Evolutionary conservation across 1,284 basidiomycete genomes (phyloP).

Genomic region (Ceratobasidium sp.): DNA sequence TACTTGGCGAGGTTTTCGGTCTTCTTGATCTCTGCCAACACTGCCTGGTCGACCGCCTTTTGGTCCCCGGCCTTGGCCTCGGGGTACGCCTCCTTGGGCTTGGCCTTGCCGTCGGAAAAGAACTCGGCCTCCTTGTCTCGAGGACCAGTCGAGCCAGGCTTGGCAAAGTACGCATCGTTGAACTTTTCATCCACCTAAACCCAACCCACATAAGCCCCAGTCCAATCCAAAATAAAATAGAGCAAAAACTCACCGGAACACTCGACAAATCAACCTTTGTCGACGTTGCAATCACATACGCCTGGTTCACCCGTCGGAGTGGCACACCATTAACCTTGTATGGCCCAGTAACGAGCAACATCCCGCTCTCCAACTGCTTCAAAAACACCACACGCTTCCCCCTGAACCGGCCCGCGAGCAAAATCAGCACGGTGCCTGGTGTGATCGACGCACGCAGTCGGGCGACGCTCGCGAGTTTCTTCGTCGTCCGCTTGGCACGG

Average conservation of each 20-base stretch:
- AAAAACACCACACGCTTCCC: slow-evolving; percentile 99
- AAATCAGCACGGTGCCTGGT: slow-evolving; percentile 95
- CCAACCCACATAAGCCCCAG: slow-evolving; percentile 7
- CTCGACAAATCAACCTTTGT: slow-evolving; percentile 90
- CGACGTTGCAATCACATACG: slow-evolving; percentile 98
- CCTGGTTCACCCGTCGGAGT: slow-evolving; percentile 97
- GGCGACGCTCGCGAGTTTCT: slow-evolving; percentile 84
- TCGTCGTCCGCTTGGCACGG: slow-evolving; percentile 84
- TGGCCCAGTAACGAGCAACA: slow-evolving; percentile 96
- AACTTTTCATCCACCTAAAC: slow-evolving; percentile 86
- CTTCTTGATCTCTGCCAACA: slow-evolving; percentile 92
- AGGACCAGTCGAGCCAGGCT: slow-evolving; percentile 75
- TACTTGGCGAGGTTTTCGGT: slow-evolving; percentile 94
- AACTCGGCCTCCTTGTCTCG: slow-evolving; percentile 93
- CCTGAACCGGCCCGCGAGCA: slow-evolving; percentile 97
- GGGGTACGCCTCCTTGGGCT: slow-evolving; percentile 90
- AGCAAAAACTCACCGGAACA: slow-evolving; percentile 69
- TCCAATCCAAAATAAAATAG: slow-evolving; percentile 27
- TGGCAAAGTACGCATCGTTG: slow-evolving; percentile 96
- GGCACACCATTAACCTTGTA: slow-evolving; percentile 99
- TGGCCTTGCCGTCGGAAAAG: slow-evolving; percentile 94
- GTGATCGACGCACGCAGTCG: slow-evolving; percentile 89
- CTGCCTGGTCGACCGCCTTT: slow-evolving; percentile 88
- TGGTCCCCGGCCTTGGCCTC: slow-evolving; percentile 93
- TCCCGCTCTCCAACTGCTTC: slow-evolving; percentile 94